Evolutionary conservation across 2,329 filamentous ascomycete genomes (phyloP).

Genomic region (Alternaria brassicicola): DNA sequence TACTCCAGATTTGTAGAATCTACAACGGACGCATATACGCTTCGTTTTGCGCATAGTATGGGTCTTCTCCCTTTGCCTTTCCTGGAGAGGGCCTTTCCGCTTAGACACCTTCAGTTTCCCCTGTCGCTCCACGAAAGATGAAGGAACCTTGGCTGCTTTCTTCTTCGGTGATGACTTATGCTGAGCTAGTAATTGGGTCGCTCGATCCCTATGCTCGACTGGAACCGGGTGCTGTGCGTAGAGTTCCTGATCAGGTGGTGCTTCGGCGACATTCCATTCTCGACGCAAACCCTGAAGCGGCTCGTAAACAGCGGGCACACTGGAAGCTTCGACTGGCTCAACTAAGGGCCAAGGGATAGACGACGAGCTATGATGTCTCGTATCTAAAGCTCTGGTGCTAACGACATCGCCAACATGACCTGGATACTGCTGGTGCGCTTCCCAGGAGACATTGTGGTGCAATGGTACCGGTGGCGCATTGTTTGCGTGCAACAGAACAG

Average conservation of each 20-base stretch:
- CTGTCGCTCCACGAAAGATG: conserved; percentile 42
- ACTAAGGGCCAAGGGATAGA: conserved; percentile 26
- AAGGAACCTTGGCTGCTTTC: conserved; percentile 38
- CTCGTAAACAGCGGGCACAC: conserved; percentile 23
- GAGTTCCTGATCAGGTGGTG: conserved; percentile 17
- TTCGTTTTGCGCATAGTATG: conserved; percentile 44
- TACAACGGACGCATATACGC: conserved; percentile 43
- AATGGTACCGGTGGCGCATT: conserved; percentile 20
- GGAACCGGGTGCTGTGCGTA: conserved; percentile 19
- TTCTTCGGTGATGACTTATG: conserved; percentile 29
- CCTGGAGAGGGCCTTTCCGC: conserved; percentile 37
- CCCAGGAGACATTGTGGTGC: conserved; percentile 28
- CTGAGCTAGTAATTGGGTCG: conserved; percentile 9
- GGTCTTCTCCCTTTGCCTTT: conserved; percentile 40
- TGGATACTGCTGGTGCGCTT: conserved; percentile 21
- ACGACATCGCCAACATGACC: conserved; percentile 22
- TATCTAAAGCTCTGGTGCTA: conserved; percentile 12
- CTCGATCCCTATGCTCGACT: conserved; percentile 12
- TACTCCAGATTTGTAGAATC: conserved; percentile 45
- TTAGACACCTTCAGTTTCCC: conserved; percentile 43
- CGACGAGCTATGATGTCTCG: conserved; percentile 19
- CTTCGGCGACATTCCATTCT: conserved; percentile 26
- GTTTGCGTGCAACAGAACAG: conserved; percentile 21
- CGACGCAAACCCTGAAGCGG: conserved; percentile 21
- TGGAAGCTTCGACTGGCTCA: conserved; percentile 8